Percentiles rank a stretch among this genome's conserved stretches.
phyloP scores from a whole-genome alignment of 768 basidiomycete genomes.

The Psilocybe subaeruginosa region DNA sequence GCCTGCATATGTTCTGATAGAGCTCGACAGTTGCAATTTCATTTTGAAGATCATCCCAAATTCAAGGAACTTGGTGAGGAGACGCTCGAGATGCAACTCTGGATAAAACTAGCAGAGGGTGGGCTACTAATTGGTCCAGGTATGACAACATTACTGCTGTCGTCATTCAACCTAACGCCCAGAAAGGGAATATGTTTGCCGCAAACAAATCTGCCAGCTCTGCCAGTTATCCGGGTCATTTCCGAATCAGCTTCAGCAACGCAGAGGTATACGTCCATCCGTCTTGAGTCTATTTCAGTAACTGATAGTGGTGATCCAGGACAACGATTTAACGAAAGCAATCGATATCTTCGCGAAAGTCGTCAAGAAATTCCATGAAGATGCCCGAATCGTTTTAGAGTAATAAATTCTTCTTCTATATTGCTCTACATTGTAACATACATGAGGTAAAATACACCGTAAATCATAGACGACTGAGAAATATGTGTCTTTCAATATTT shows the following conservation, averaged over 20 bases:
- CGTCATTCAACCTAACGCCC: not conserved
- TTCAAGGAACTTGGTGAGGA: conserved; percentile 39
- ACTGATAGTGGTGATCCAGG: conserved; percentile 22
- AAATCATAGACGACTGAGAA: not conserved
- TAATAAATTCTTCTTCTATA: not conserved
- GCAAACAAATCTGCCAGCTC: conserved; percentile 28
- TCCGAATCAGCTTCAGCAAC: conserved; percentile 61
- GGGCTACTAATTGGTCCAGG: conserved; percentile 72
- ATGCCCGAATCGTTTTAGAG: not conserved
- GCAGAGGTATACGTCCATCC: conserved; percentile 40
- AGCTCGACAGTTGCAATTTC: conserved; percentile 53
- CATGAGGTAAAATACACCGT: not conserved
- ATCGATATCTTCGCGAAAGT: conserved; percentile 47
- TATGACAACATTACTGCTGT: conserved; percentile 17
- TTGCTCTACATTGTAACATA: not conserved
- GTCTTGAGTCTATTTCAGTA: not conserved
- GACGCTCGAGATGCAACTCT: conserved; percentile 60
- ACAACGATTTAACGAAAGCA: conserved; percentile 47
- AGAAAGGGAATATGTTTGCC: conserved; percentile 44
- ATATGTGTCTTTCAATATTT: not conserved
- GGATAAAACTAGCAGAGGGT: conserved; percentile 58
- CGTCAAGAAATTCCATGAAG: conserved; percentile 43
- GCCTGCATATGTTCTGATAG: not conserved
- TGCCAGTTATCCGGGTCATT: conserved; percentile 44
- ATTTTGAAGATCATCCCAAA: conserved; percentile 60